Base-by-base conservation (phyloP, 2,329 filamentous ascomycete genomes). In the Penicillium nordicum region DNA sequence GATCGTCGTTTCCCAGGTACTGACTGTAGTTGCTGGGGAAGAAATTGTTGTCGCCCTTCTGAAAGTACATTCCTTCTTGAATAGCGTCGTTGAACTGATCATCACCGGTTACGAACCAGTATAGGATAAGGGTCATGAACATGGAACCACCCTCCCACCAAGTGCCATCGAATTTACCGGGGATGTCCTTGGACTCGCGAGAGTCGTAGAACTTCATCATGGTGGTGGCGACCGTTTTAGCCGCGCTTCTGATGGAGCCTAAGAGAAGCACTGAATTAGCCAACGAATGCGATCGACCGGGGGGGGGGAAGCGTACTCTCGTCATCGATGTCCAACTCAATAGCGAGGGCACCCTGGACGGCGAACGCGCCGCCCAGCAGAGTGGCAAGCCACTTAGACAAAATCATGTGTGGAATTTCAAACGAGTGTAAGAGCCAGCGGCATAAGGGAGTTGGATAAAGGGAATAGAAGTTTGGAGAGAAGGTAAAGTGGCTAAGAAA, bases 21-120 rank as follows among this genome's bases (percentile, higher is more conserved):
- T 74, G 72, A 37, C 74, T 77, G 57, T 77, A 75, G 61, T 80
- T 79, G 34, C 81, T 79, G 5, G 90, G 88, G 85, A 93, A 92
- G 70, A 88, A 94, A 68, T 93, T 87, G 55, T 84, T 78, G 67
- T 88, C 80, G 52, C 90, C 90, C 51, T 87, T 84, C 73, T 96
- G 91, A 69, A 83, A 86, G 45, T 92, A 79, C 64, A 96, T 80
- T 12, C 83, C 91, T 61, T 89, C 79, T 36, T 80, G 81, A 16
- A 84, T 83, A 36, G 89, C 76, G 16, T 85, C 76, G 69, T 92
- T 92, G 76, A 89, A 94, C 34, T 81, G 80, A 4, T 80, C 76
- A 68, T 93, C 89, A 21, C 86, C 86, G 0, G 89, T 93, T 70
- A 90, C 90, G 69, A 87, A 89, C 89, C 89, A 95, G 72, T 94